phyloP scores from a whole-genome alignment of 1,139 yeast genomes.

The Williopsis jadinii region DNA sequence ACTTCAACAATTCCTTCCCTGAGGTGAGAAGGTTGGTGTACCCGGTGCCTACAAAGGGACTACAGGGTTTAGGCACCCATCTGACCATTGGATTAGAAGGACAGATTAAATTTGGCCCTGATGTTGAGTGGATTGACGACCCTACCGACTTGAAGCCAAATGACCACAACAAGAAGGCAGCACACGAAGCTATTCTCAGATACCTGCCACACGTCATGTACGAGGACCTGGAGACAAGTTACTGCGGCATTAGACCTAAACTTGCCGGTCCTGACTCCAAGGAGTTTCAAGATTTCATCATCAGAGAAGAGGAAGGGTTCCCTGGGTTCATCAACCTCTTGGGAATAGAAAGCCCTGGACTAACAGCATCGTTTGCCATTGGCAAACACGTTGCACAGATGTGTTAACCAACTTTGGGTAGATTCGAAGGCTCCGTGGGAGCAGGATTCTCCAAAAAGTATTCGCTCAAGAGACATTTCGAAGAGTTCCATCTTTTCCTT shows the following conservation, averaged over 20 bases:
- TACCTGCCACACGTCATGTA: slow-evolving; percentile 56
- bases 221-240: slow-evolving; percentile 54
- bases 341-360: slow-evolving; percentile 88
- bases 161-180: slow-evolving; percentile 41
- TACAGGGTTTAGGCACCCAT: slow-evolving; percentile 80
- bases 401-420: slow-evolving; percentile 38
- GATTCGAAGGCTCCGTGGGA: slow-evolving; percentile 63
- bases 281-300: slow-evolving; percentile 65
- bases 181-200: slow-evolving; percentile 48
- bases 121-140: slow-evolving; percentile 67
- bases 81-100: slow-evolving; percentile 81
- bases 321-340: slow-evolving; percentile 76
- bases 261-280: slow-evolving; percentile 39
- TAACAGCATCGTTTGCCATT: slow-evolving; percentile 76
- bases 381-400: slow-evolving; percentile 59
- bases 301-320: slow-evolving; percentile 56
- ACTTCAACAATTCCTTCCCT: slow-evolving; percentile 25
- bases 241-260: slow-evolving; percentile 83
- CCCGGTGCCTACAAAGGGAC: slow-evolving; percentile 72
- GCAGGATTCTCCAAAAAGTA: slow-evolving; percentile 71
- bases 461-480: slow-evolving; percentile 55
- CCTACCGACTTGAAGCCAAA: slow-evolving; percentile 45
- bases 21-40: slow-evolving; percentile 45
- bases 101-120: slow-evolving; percentile 80
- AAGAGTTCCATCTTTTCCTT: slow-evolving; percentile 57